Base-by-base conservation (phyloP, 1,139 yeast species). In the Zygoascus sp. region DNA sequence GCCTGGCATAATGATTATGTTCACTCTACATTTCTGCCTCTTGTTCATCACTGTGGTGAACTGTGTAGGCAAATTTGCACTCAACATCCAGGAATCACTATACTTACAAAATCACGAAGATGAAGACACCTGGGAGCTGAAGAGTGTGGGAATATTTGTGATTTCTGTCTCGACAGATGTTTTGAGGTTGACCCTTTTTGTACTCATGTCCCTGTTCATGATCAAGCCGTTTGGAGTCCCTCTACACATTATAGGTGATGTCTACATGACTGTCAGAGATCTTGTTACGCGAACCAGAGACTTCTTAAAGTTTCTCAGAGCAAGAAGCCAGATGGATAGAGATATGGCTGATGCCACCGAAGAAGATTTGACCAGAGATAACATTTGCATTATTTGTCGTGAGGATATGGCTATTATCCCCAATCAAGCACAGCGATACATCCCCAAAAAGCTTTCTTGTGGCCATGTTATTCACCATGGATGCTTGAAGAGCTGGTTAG, bases 401-500 rank as follows among this genome's bases (percentile, higher is more conserved):
- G 96, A 87, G 53, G 94, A 83, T 51, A 85, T 88, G 95, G 63
- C 63, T 22, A 60, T 62, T 4, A 3, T 60, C 62, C 7, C 53
- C 15, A 62, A 60, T 15, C 68, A 68, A 40, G 55, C 61, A 2
- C 55, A 58, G 36, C 74, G 90, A 50, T 69, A 73, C 48, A 73
- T 68, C 40, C 95, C 97, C 2, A 88, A 88, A 63, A 83, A 76
- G 59, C 72, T 92, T 47, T 73, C 72, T 1, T 92, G 99, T 69
- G 84, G 86, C 16, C 99, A 92, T 65, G 83, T 88, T 48, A 73
- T 92, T 51, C 99, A 92, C 63, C 72, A 84, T 69, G 92, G 95
- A 2, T 92, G 98, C 64, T 74, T 92, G 53, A 85, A 86, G 60
- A 85, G 86, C 57, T 92, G 99, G 99, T 72, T 92, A 56, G 96